Evolutionary conservation across 345 rosid species (phyloP), one percentile per base, ranked within the genome.

Genomic region (Camelina sativa): DNA sequence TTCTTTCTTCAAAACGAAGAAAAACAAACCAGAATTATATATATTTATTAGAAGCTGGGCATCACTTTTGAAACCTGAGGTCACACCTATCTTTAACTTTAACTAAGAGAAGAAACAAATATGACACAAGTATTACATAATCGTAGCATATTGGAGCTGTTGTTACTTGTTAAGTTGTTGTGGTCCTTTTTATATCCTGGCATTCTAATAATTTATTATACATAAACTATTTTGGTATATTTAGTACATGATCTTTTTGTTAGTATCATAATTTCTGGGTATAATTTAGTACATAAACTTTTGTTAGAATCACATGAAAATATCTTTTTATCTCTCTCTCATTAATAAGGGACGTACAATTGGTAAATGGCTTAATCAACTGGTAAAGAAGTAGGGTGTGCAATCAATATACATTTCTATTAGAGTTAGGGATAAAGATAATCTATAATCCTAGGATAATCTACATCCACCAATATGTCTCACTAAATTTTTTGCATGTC

Each of bases 61-160:
- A 48, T 63, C 46, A 30, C 53, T 72, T 73, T 41, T 73, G 52
- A 22, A 56, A 34, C 59, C 51, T 48, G 62, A 75, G 54, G 62
- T 67, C 66, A 60, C 46, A 67, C 60, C 22, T 38, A 66, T 67
- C 54, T 50, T 23, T 25, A 67, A 75, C 68, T 52, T 61, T 41
- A 59, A 41, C 62, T 19, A 40, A 58, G 53, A 48, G 17, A 66
- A 58, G 37, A 53, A 53, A 62, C 46, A 69, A 2, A 69, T 62
- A 63, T 76, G 80, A 69, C 71, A 62, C 35, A 76, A 46, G 17
- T 35, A 12, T 69, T 69, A 69, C 75, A 62, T 69, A 55, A 76
- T 54, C 51, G 63, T 69, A 43, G 58, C 59, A 62, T 75, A 67
- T 16, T 58, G 54, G 73, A 50, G 53, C 60, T 50, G 53, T 48